These are phyloP conservation scores for Sporopachydermia quercuum DNA, from an alignment of 805 yeast species.

Conservation along the genomic window DNA sequence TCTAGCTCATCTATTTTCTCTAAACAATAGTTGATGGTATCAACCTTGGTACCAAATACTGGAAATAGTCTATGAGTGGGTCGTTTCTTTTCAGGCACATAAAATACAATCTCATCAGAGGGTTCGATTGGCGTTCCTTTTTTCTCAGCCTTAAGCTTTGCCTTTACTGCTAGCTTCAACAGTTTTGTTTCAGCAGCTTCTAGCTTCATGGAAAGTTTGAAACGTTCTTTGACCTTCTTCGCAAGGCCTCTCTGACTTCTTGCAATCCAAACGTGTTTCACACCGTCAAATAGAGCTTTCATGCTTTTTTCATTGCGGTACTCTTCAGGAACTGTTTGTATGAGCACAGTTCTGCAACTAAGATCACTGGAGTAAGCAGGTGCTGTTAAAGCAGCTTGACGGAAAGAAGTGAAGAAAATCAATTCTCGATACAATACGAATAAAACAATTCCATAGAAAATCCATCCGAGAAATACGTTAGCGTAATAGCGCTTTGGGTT, in stretches of 20 bases:
- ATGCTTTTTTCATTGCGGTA: constrained; percentile 35
- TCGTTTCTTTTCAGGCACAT: constrained; percentile 58
- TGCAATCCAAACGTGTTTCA: constrained; percentile 45
- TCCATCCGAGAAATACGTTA: constrained; percentile 65
- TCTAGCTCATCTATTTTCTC: constrained; percentile 57
- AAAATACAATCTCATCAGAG: constrained; percentile 33
- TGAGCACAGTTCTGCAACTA: constrained; percentile 56
- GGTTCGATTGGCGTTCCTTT: constrained; percentile 24
- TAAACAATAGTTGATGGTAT: constrained; percentile 61
- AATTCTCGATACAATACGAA: constrained; percentile 62
- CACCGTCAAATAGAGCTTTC: constrained; percentile 46
- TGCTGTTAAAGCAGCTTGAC: constrained; percentile 61
- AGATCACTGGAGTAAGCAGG: constrained; percentile 58
- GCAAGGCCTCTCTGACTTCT: constrained; percentile 44
- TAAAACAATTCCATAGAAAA: constrained; percentile 48
- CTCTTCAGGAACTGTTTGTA: constrained; percentile 49
- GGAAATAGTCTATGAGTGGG: constrained; percentile 69
- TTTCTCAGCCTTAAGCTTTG: constrained; percentile 39
- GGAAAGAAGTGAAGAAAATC: constrained; percentile 51
- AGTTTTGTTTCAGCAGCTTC: constrained; percentile 54
- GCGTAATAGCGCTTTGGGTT: constrained; percentile 56
- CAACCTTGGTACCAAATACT: constrained; percentile 70
- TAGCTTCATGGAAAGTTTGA: constrained; percentile 41
- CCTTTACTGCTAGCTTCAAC: constrained; percentile 41
- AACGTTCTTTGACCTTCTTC: constrained; percentile 45